Evolutionary conservation across 208 protist genomes (phyloP), one percentile per base, ranked within the genome.

Genomic region (Wallacemonas rigidus): DNA sequence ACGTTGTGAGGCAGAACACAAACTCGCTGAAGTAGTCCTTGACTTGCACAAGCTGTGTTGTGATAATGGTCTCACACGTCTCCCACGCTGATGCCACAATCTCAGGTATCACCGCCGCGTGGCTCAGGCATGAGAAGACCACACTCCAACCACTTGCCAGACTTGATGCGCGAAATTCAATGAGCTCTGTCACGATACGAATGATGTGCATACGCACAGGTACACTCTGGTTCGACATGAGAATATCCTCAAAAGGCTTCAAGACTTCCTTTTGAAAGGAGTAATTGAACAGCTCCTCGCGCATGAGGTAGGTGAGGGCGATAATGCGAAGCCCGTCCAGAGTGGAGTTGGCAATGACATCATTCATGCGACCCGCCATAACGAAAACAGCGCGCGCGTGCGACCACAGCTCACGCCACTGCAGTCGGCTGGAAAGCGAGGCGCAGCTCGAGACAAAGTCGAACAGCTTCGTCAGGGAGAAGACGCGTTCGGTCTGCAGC

Each of bases 211-310:
- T 72, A 3, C 88, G 88, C 67, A 90, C 85, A 17, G 36, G 47
- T 15, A 83, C 75, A 70, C 89, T 82, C 51, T 87, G 76, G 71
- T 92, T 94, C 14, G 61, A 67, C 85, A 90, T 91, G 35, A 96
- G 76, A 72, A 96, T 93, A 1, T 73, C 69, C 70, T 90, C 81
- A 58, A 96, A 91, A 3, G 91, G 88, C 50, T 79, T 79, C 64
- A 96, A 80, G 61, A 93, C 86, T 67, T 93, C 85, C 71, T 94
- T 93, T 72, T 96, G 91, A 71, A 94, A 94, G 3, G 87, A 92
- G 70, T 93, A 93, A 75, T 92, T 91, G 40, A 89, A 76, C 67
- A 93, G 71, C 69, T 94, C 88, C 67, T 94, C 88, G 35, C 86
- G 82, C 72, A 87, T 87, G 35, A 94, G 74, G 54, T 93, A 96